Evolutionary conservation across 1,139 yeast species (phyloP), one percentile per base, ranked within the genome.

Genomic region (Sugiyamaella xylanicola): DNA sequence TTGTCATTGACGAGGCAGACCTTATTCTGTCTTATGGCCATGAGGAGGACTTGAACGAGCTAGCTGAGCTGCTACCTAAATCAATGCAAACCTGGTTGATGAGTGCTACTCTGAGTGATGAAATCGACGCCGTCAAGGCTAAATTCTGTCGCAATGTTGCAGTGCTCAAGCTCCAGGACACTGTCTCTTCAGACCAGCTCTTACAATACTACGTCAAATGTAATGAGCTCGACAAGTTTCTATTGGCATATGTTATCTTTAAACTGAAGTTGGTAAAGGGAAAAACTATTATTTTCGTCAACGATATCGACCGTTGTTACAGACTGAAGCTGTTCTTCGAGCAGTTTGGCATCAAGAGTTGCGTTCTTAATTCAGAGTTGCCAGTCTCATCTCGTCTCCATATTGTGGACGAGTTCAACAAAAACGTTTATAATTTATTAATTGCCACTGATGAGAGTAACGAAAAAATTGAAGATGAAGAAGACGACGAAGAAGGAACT

Each of bases 1-100:
- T 93, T 56, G 95, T 91, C 39, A 87, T 95, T 62, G 99, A 95
- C 75, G 99, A 95, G 72, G 98, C 95, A 17, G 99, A 95, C 74
- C 79, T 93, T 65, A 84, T 95, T 47, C 75, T 90, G 56, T 86
- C 96, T 1, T 95, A 88, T 70, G 99, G 99, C 16, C 90, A 93
- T 70, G 82, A 84, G 63, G 96, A 90, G 5, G 99, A 95, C 72
- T 77, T 95, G 61, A 74, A 79, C 55, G 69, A 70, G 20, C 78
- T 93, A 59, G 80, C 86, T 15, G 77, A 78, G 21, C 80, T 75
- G 60, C 74, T 90, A 61, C 93, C 95, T 11, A 77, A 85, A 54
- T 84, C 85, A 55, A 76, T 90, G 63, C 99, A 95, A 73, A 86
- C 95, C 1, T 92, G 91, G 74, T 76, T 95, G 63, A 93, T 93